These are phyloP conservation scores for Claviceps arundinis DNA, from an alignment of 2,329 filamentous ascomycete species.

Conservation along the genomic window DNA sequence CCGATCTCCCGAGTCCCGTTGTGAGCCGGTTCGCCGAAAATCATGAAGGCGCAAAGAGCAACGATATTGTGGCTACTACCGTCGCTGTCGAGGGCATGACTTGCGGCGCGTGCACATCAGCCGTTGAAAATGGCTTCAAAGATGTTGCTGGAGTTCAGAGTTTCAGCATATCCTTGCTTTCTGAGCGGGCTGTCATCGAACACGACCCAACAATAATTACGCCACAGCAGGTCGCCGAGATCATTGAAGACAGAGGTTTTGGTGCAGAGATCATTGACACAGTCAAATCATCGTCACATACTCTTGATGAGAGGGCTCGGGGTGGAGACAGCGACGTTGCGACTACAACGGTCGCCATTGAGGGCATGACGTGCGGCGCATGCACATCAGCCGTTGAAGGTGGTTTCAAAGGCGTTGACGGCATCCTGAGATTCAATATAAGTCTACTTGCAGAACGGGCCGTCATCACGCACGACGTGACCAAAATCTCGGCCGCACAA, in stretches of 20 bases:
- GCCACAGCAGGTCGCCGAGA: slow-evolving; percentile 41
- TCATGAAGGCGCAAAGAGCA: slow-evolving; percentile 25
- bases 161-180: slow-evolving; percentile 72
- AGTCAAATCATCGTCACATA: slow-evolving; percentile 27
- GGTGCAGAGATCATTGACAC: slow-evolving; percentile 68
- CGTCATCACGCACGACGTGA: slow-evolving; percentile 69
- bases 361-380: slow-evolving; percentile 95
- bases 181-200: slow-evolving; percentile 74
- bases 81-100: slow-evolving; percentile 80
- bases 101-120: slow-evolving; percentile 78
- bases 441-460: slow-evolving; percentile 86
- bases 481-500: slow-evolving; percentile 55
- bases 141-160: slow-evolving; percentile 58
- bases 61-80: slow-evolving; percentile 50
- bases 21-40: slow-evolving; percentile 24
- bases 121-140: slow-evolving; percentile 69
- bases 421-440: slow-evolving; percentile 83
- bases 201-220: slow-evolving; percentile 50
- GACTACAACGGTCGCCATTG: slow-evolving; percentile 76
- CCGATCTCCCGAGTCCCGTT: slow-evolving; percentile 51
- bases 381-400: slow-evolving; percentile 86
- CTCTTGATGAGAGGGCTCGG: slow-evolving; percentile 17
- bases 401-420: slow-evolving; percentile 64
- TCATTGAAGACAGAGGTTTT: slow-evolving; percentile 63
- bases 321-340: slow-evolving; percentile 28